phyloP scores from a whole-genome alignment of 768 basidiomycete species.

The Paxillus involutus region DNA sequence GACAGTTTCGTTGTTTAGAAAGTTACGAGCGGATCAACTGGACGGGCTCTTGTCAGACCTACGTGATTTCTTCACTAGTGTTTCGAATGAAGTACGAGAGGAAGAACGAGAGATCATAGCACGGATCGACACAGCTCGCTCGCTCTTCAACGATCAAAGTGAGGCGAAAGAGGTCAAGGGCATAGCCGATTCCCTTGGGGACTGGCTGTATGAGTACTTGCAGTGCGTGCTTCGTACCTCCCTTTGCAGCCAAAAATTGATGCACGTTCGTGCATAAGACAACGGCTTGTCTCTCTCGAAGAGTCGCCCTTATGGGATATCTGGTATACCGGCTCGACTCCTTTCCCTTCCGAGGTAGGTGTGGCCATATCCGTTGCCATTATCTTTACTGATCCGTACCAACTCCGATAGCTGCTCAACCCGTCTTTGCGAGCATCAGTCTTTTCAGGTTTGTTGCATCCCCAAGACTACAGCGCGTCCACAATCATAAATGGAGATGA shows the following conservation, averaged over 20 bases:
- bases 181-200: constrained; percentile 34
- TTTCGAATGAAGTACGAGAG: constrained; percentile 32
- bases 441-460: constrained; percentile 59
- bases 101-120: constrained; percentile 35
- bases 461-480: constrained; percentile 43
- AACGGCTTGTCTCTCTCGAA: constrained; percentile 46
- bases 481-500: constrained; percentile 6
- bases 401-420: constrained; percentile 54
- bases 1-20: constrained; percentile 31
- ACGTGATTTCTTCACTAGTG: constrained; percentile 35
- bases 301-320: constrained; percentile 60
- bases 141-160: constrained; percentile 13
- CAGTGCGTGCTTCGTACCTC: constrained; percentile 35
- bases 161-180: constrained; percentile 14
- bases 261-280: constrained; percentile 30
- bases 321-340: constrained; percentile 67
- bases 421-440: constrained; percentile 65
- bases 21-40: constrained; percentile 37
- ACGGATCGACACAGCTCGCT: constrained; percentile 20
- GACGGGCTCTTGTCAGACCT: constrained; percentile 41
- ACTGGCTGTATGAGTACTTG: constrained; percentile 53
- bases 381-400: not conserved
- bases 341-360: constrained; percentile 68
- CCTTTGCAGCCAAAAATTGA: not conserved
- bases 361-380: not conserved